phyloP scores from a whole-genome alignment of 768 basidiomycete genomes.

The Boletus vermiculosoides region DNA sequence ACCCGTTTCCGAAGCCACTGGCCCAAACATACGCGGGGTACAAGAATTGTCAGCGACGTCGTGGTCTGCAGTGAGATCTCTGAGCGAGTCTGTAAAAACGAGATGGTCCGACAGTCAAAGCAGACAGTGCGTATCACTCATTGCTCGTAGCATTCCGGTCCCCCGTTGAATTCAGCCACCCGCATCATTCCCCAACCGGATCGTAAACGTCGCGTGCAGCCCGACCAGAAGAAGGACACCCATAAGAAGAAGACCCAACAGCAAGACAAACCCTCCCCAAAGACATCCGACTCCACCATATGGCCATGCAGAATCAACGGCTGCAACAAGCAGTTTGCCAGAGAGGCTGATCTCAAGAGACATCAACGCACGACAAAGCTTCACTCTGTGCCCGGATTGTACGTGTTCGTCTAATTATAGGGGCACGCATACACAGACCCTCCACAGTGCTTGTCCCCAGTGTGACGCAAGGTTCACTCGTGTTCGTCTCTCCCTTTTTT shows the following conservation, averaged over 20 bases:
- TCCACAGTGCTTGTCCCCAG: slow-evolving; percentile 65
- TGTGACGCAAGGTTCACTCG: slow-evolving; percentile 80
- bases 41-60: background rate
- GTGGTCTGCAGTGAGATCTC: slow-evolving; percentile 12
- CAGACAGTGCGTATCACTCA: slow-evolving; percentile 33
- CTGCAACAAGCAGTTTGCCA: slow-evolving; percentile 78
- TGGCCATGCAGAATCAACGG: slow-evolving; percentile 84
- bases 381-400: slow-evolving; percentile 76
- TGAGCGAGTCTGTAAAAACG: slow-evolving; percentile 17
- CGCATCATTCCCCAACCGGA: slow-evolving; percentile 6
- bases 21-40: slow-evolving; percentile 11
- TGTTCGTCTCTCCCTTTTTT: slow-evolving; percentile 42
- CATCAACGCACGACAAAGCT: slow-evolving; percentile 79
- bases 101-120: slow-evolving; percentile 34
- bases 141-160: slow-evolving; percentile 10
- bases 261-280: slow-evolving; percentile 48
- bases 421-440: slow-evolving; percentile 17
- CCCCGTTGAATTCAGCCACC: slow-evolving; percentile 26
- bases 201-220: slow-evolving; percentile 17
- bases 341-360: slow-evolving; percentile 79
- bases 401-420: slow-evolving; percentile 27
- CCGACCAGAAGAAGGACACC: slow-evolving; percentile 44
- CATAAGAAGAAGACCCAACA: slow-evolving; percentile 38
- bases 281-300: slow-evolving; percentile 50
- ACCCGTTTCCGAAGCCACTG: slow-evolving; percentile 22